A percentile compares a stretch with the other conserved stretches of the same genome.
These are phyloP conservation scores for Mycena floridula DNA, from an alignment of 768 basidiomycete genomes.

Conservation along the genomic window DNA sequence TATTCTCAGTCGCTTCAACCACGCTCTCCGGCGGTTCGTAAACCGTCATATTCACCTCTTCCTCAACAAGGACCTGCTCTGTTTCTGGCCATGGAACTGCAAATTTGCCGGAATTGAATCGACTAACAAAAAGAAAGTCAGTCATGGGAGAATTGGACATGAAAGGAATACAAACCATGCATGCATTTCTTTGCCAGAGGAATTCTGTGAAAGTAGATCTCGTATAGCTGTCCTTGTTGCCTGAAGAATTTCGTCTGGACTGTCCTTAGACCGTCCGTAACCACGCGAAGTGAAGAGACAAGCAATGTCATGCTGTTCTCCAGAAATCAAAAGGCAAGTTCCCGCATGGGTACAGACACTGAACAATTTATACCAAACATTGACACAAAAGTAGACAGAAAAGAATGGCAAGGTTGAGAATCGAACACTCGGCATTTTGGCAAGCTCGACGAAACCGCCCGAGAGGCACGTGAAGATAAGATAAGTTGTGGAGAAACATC, in stretches of 20 bases:
- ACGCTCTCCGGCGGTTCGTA: slow-evolving; percentile 19
- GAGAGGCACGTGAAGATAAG: no score
- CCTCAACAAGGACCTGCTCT: slow-evolving; percentile 25
- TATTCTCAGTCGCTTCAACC: neutral
- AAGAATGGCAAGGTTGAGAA: no score
- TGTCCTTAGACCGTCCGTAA: slow-evolving; percentile 32
- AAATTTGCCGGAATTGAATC: slow-evolving; percentile 39
- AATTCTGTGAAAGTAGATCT: slow-evolving; percentile 29
- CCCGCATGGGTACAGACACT: no score
- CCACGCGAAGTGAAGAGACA: slow-evolving; percentile 36
- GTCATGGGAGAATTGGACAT: neutral
- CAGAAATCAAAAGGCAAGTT: slow-evolving; percentile 31
- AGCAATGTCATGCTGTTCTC: slow-evolving; percentile 27
- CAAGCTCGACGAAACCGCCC: no score
- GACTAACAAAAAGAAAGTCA: slow-evolving; percentile 18
- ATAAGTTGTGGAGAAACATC: no score
- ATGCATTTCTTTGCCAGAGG: slow-evolving; percentile 23
- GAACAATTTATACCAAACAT: no score
- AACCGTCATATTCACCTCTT: slow-evolving; percentile 27
- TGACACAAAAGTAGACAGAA: no score
- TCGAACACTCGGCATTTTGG: no score
- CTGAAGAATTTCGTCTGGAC: slow-evolving; percentile 27
- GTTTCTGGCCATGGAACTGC: slow-evolving; percentile 36
- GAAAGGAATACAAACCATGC: slow-evolving; percentile 26
- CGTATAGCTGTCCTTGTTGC: slow-evolving; percentile 27